These are phyloP conservation scores for Sordariomycetes sp. DNA, from an alignment of 2,329 filamentous ascomycete species.

Conservation along the genomic window DNA sequence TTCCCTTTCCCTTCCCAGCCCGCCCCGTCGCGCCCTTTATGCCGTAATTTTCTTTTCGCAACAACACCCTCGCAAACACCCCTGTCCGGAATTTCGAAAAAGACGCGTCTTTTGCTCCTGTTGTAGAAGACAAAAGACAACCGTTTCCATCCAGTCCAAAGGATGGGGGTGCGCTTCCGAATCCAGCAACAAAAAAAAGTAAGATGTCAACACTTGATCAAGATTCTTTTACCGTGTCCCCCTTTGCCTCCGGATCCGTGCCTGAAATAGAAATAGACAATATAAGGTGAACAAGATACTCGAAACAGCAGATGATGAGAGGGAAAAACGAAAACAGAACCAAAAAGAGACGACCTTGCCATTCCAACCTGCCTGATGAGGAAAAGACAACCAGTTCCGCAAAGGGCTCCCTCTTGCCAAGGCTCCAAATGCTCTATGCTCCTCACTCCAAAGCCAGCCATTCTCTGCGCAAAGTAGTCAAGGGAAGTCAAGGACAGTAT, in stretches of 20 bases:
- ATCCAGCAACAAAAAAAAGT: constrained; percentile 9
- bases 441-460: constrained; percentile 4
- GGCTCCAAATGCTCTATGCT: constrained; percentile 5
- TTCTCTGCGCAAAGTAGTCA: constrained; percentile 2
- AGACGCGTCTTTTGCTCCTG: too few species aligned
- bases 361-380: constrained; percentile 20
- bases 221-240: constrained; percentile 3
- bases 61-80: neutral
- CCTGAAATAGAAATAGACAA: constrained; percentile 1
- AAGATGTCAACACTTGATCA: constrained; percentile 8
- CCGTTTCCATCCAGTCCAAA: constrained; percentile 16
- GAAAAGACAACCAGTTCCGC: constrained; percentile 9
- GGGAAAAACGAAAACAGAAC: constrained; percentile 7
- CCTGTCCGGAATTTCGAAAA: neutral
- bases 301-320: neutral
- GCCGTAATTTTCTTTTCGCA: constrained; percentile 1
- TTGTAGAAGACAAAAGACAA: constrained; percentile 8
- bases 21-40: constrained; percentile 1
- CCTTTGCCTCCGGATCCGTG: neutral
- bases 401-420: constrained; percentile 1
- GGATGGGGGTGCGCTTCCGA: constrained; percentile 1
- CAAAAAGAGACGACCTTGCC: constrained; percentile 12
- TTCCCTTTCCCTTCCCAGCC: neutral
- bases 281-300: neutral
- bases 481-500: constrained; percentile 2